phyloP scores from a whole-genome alignment of 176 grass and related monocot species.

The Musa troglodytarum region DNA sequence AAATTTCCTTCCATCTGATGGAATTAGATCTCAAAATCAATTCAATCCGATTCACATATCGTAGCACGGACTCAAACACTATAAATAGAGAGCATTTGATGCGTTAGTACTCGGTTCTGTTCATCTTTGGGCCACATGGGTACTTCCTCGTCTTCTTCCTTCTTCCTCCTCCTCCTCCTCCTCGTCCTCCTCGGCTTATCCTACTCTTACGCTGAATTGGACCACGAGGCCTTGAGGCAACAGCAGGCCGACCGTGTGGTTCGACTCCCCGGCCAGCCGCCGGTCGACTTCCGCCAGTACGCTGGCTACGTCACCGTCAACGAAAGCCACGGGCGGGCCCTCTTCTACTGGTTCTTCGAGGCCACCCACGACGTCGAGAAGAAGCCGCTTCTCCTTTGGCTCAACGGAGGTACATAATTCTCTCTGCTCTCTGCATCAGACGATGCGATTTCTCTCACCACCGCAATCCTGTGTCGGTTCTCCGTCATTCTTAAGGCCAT shows the following conservation, averaged over 20 bases:
- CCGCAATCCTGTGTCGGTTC: too few relatives aligned
- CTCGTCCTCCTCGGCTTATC: not conserved
- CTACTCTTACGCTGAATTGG: not conserved
- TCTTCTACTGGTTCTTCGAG: slow-evolving; percentile 70
- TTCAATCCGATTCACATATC: too few relatives aligned
- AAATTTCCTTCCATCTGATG: too few relatives aligned
- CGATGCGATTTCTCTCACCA: too few relatives aligned
- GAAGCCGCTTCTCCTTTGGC: slow-evolving; percentile 54
- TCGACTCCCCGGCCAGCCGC: slow-evolving; percentile 36
- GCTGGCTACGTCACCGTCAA: slow-evolving; percentile 43
- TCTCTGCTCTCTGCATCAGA: not conserved
- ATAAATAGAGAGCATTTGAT: not conserved
- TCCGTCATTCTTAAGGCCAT: too few relatives aligned
- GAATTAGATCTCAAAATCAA: too few relatives aligned
- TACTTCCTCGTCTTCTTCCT: not conserved
- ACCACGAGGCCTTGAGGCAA: not conserved
- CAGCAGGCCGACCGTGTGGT: slow-evolving; percentile 36
- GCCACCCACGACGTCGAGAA: slow-evolving; percentile 28
- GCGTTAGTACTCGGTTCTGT: too few relatives aligned
- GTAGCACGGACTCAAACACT: too few relatives aligned
- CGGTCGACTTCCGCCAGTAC: slow-evolving; percentile 32
- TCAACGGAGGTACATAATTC: slow-evolving; percentile 44
- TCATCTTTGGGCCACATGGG: not conserved
- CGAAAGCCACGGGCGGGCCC: slow-evolving; percentile 38
- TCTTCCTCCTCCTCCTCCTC: not conserved